Evolutionary conservation across 2,329 filamentous ascomycete genomes (phyloP).

Genomic region (Epicoccum nigrum): DNA sequence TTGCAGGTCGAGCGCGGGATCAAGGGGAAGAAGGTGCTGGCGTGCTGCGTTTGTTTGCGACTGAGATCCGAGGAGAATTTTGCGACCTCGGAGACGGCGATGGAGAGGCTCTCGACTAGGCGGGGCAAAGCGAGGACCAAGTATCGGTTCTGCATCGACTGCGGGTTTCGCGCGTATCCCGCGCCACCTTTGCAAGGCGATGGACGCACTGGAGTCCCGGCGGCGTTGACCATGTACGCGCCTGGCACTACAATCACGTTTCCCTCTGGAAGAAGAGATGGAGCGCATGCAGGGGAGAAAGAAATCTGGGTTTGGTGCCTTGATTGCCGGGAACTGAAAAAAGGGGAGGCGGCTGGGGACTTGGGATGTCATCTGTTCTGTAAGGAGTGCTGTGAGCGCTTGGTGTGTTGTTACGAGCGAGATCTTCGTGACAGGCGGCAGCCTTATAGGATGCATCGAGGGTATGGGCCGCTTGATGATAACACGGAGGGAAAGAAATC

Average conservation of each 20-base stretch:
- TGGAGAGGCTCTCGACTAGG: no score
- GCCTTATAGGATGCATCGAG: neutral
- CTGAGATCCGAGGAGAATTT: neutral
- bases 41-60: slow-evolving; percentile 8
- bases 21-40: neutral
- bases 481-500: neutral
- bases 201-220: no score
- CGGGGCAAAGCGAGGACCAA: no score
- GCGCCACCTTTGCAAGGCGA: neutral
- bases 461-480: no score
- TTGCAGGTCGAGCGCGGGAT: neutral
- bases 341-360: neutral
- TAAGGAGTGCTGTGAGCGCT: neutral
- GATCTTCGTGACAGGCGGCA: neutral
- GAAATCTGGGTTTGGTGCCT: neutral
- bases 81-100: no score
- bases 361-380: neutral
- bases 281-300: no score
- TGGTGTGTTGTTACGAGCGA: neutral
- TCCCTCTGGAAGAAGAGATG: no score
- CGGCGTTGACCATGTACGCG: neutral
- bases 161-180: slow-evolving; percentile 1
- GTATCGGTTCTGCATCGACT: slow-evolving; percentile 1
- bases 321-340: neutral
- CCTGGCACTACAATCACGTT: neutral